These are phyloP conservation scores for Sporothrix euskadiensis DNA, from an alignment of 2,329 filamentous ascomycete genomes.

Conservation along the genomic window DNA sequence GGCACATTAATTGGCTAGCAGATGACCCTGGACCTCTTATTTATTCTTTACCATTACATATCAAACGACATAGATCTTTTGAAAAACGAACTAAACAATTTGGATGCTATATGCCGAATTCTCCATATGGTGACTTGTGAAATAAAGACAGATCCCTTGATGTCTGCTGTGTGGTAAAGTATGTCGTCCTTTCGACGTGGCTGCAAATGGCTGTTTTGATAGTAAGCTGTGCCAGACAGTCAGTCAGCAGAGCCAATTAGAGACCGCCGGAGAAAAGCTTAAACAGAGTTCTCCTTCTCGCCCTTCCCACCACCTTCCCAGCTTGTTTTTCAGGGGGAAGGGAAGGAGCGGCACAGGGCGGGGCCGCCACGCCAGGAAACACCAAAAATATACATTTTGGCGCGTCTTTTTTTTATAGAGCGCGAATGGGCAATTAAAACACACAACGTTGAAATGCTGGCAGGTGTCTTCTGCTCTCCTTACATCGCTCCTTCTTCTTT, in stretches of 20 bases:
- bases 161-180: neutral
- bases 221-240: neutral
- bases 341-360: conserved; percentile 18
- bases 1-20: neutral
- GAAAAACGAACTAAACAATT: conserved; percentile 1
- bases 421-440: neutral
- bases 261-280: conserved; percentile 2
- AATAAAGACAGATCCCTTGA: neutral
- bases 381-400: conserved; percentile 16
- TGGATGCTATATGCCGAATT: neutral
- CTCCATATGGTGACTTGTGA: neutral
- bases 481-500: neutral
- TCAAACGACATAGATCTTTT: conserved; percentile 14
- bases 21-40: neutral
- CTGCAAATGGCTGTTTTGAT: neutral
- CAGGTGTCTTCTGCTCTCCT: conserved; percentile 1
- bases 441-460: neutral
- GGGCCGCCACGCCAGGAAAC: neutral
- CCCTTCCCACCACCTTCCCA: neutral
- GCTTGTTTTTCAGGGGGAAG: conserved; percentile 6
- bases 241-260: neutral
- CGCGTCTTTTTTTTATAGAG: conserved; percentile 3
- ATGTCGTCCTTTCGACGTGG: neutral
- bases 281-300: neutral
- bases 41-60: conserved; percentile 3